Conservation (phyloP, 73 alveolate genomes). For the Blepharisma stoltei region DNA sequence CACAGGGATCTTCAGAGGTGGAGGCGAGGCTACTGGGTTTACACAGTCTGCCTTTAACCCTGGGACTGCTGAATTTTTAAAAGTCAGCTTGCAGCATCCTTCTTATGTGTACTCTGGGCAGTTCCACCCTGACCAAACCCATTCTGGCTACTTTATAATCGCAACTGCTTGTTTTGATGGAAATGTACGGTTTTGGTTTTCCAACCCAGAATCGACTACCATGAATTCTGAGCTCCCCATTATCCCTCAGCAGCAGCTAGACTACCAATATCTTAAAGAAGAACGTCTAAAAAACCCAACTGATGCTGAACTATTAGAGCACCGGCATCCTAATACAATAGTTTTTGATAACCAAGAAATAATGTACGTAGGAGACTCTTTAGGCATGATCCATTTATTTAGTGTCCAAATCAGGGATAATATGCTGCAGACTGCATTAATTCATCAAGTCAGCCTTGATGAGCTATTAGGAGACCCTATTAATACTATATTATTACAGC, state of each 20-base stretch:
- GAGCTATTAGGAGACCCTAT: slow-evolving; percentile 89
- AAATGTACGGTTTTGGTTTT: slow-evolving; percentile 79
- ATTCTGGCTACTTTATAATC: slow-evolving; percentile 54
- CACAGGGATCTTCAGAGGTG: background rate
- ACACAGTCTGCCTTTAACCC: slow-evolving; percentile 19
- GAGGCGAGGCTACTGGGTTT: background rate
- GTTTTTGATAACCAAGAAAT: slow-evolving; percentile 77
- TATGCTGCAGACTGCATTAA: slow-evolving; percentile 65
- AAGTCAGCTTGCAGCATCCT: slow-evolving; percentile 83
- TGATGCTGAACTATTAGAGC: slow-evolving; percentile 47
- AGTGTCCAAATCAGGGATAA: slow-evolving; percentile 67
- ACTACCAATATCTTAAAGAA: slow-evolving; percentile 34
- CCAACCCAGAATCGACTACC: slow-evolving; percentile 46
- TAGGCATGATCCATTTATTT: slow-evolving; percentile 85
- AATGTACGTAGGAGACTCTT: slow-evolving; percentile 92
- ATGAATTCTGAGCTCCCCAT: slow-evolving; percentile 8
- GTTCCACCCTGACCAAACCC: slow-evolving; percentile 75
- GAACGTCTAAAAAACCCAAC: slow-evolving; percentile 39
- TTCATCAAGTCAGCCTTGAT: slow-evolving; percentile 61
- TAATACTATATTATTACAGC: slow-evolving; percentile 70
- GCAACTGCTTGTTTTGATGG: slow-evolving; percentile 95
- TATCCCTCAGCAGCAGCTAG: background rate
- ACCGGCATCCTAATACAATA: slow-evolving; percentile 90
- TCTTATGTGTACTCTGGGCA: slow-evolving; percentile 87
- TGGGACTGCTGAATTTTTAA: slow-evolving; percentile 57